A percentile compares a stretch with the other conserved stretches of the same genome.
These are phyloP conservation scores for Aurantiochytrium sp. DNA, from an alignment of 108 stramenopile genomes.

Conservation along the genomic window DNA sequence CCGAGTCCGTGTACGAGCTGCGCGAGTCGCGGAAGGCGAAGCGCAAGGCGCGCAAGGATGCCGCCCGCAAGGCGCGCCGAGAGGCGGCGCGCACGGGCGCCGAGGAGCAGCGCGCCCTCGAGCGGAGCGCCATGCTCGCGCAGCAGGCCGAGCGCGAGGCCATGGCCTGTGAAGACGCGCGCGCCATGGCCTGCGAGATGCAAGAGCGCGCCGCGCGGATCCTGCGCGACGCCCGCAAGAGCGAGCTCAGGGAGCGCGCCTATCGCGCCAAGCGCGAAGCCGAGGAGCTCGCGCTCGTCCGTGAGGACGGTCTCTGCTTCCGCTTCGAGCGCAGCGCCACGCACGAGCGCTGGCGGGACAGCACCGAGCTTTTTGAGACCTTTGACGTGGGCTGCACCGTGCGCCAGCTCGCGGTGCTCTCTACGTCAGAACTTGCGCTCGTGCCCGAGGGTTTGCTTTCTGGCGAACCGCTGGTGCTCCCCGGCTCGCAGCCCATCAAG, in stretches of 20 bases:
- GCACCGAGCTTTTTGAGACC: slow-evolving; percentile 11
- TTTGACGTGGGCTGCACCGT: neutral
- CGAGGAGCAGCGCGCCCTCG: slow-evolving; percentile 10
- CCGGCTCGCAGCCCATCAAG: neutral
- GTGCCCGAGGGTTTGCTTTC: neutral
- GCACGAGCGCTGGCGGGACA: neutral
- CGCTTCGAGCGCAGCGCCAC: neutral
- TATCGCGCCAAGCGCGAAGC: neutral
- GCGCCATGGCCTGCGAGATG: neutral
- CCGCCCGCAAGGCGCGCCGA: neutral
- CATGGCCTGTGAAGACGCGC: neutral
- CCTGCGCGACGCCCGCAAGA: neutral
- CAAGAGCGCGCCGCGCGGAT: neutral
- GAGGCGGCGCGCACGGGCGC: neutral
- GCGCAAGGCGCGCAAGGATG: neutral
- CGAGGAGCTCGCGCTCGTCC: neutral
- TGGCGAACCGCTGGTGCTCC: neutral
- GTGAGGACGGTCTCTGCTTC: neutral
- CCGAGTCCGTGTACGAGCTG: neutral
- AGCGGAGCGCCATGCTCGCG: neutral
- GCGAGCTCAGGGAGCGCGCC: neutral
- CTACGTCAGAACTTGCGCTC: neutral
- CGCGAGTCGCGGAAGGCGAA: neutral
- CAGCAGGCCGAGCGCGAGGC: neutral
- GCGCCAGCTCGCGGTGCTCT: neutral